phyloP scores from a whole-genome alignment of 2,329 filamentous ascomycete genomes.

The Paracamarosporium sp. region DNA sequence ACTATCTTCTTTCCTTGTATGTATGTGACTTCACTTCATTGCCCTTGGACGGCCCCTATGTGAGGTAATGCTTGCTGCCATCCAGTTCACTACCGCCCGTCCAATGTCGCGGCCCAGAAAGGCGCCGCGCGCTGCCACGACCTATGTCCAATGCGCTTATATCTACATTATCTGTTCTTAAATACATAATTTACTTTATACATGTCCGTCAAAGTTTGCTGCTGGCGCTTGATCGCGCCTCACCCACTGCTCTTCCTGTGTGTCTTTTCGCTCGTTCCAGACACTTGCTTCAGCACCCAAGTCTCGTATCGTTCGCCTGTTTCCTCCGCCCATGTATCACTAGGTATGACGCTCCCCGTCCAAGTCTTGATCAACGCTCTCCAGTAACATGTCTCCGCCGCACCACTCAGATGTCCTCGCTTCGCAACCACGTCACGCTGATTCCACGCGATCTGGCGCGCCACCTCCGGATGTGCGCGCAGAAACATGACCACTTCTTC shows the following conservation, averaged over 20 bases:
- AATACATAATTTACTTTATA: too few species aligned
- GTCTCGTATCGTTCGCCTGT: conserved; percentile 21
- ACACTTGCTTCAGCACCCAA: conserved; percentile 21
- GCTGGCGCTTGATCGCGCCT: not conserved
- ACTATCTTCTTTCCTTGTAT: not conserved
- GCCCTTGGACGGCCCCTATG: too few species aligned
- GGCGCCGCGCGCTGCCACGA: too few species aligned
- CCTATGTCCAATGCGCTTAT: too few species aligned
- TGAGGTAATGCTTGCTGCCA: not conserved
- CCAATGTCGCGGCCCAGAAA: too few species aligned
- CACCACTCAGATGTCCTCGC: conserved; percentile 14
- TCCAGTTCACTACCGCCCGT: too few species aligned
- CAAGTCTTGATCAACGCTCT: conserved; percentile 19
- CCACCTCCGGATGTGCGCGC: conserved; percentile 12
- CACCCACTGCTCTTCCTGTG: not conserved
- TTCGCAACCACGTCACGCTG: conserved; percentile 14
- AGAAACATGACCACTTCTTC: conserved; percentile 15
- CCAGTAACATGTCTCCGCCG: conserved; percentile 28
- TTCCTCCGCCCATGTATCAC: conserved; percentile 17
- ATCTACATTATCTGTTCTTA: too few species aligned
- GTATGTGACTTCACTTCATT: not conserved
- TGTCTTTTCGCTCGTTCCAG: not conserved
- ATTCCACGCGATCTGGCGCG: conserved; percentile 18
- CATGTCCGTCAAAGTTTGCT: too few species aligned
- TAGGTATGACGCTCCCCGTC: conserved; percentile 11